phyloP scores from a whole-genome alignment of 2,329 filamentous ascomycete genomes.

The Zymoseptoria ardabiliae region DNA sequence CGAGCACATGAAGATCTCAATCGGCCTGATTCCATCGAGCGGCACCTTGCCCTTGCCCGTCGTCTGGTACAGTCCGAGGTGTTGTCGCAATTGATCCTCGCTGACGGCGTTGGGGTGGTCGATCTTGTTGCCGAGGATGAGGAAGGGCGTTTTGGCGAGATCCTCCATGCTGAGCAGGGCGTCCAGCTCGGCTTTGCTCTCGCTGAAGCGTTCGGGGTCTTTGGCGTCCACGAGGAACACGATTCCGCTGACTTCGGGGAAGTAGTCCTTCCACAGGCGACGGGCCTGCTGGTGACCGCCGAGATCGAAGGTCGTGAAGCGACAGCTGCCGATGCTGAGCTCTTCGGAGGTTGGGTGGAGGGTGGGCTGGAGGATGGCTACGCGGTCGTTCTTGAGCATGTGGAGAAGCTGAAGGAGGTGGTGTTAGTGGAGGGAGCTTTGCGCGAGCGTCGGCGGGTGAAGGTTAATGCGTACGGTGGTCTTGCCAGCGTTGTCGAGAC shows the following conservation, averaged over 20 bases:
- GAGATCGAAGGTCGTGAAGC: slow-evolving; percentile 86
- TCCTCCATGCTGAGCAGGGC: slow-evolving; percentile 93
- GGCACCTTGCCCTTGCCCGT: slow-evolving; percentile 90
- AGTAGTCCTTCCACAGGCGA: slow-evolving; percentile 93
- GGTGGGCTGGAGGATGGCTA: slow-evolving; percentile 83
- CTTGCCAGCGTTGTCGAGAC: slow-evolving; percentile 91
- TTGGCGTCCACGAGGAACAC: slow-evolving; percentile 98
- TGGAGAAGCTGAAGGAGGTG: slow-evolving; percentile 55
- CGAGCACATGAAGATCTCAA: slow-evolving; percentile 99
- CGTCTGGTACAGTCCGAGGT: slow-evolving; percentile 90
- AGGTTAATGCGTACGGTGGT: slow-evolving; percentile 51
- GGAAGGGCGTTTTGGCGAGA: slow-evolving; percentile 87
- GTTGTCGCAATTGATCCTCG: slow-evolving; percentile 89
- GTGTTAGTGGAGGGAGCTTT: slow-evolving; percentile 6
- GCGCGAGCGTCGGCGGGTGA: not conserved
- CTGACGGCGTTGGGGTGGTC: slow-evolving; percentile 93
- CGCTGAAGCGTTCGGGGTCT: slow-evolving; percentile 86
- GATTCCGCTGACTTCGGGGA: slow-evolving; percentile 91
- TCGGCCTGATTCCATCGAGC: slow-evolving; percentile 83
- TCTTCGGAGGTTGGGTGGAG: slow-evolving; percentile 91
- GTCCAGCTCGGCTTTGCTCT: slow-evolving; percentile 96
- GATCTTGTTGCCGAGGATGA: slow-evolving; percentile 98
- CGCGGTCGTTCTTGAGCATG: slow-evolving; percentile 96
- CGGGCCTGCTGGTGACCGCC: slow-evolving; percentile 92
- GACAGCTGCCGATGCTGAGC: slow-evolving; percentile 72